Evolutionary conservation across 805 yeast genomes (phyloP), one percentile per base, ranked within the genome.

Genomic region (Torulaspora gathmanii): DNA sequence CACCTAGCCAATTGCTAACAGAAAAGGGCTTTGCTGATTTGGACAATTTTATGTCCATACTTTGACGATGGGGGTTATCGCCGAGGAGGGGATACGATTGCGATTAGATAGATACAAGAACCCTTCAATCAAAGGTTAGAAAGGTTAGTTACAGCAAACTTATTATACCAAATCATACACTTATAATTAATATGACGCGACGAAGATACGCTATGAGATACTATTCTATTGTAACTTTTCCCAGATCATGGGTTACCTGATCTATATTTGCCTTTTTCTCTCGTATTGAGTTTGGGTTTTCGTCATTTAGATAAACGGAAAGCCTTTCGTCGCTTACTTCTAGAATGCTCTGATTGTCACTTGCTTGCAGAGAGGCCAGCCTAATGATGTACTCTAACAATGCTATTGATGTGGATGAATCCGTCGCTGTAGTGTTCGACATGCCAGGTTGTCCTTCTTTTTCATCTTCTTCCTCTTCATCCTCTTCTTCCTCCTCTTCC

Each of bases 281-380:
- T 31, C 52, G 48, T 13, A 52, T 49, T 3, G 57, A 54, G 34
- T 48, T 54, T 10, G 64, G 60, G 39, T 61, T 61, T 47, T 82
- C 86, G 52, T 84, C 86, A 37, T 76, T 71, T 15, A 85, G 63
- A 51, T 82, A 85, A 1, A 81, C 55, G 3, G 80, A 64, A 9
- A 85, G 64, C 27, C 82, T 71, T 58, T 85, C 91, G 57, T 86
- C 93, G n/a, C 74, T 73, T 8, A 80, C 74, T 6, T 75, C 67
- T 7, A 78, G 56, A 3, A 83, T 63, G 1, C 81, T 70, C 20
- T 60, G 65, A 49, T 77, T 79, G 53, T 83, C 89, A 47, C 69
- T 76, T 10, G 74, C 68, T 57, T 85, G 89, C 12, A 84, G 63
- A 0, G 82, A 77, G 11, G 76, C 62, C 12, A 85, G 67, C 33